Base-by-base conservation (phyloP, 2,329 filamentous ascomycete species). In the Ceratocystis alfenasii region DNA sequence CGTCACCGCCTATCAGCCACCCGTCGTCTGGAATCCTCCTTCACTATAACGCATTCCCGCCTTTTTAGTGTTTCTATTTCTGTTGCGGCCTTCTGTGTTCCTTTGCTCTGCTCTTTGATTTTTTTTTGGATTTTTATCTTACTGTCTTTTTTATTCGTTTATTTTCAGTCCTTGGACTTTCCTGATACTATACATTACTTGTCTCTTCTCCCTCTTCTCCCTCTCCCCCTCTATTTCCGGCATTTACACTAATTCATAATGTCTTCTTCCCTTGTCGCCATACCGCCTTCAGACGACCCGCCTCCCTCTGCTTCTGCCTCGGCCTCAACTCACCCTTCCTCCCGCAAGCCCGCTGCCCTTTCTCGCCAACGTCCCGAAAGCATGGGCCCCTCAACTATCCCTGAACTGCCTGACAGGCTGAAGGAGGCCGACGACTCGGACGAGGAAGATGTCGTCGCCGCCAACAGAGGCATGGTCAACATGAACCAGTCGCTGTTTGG, bases 401-500 rank as follows among this genome's bases (percentile, higher is more conserved):
- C 50, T 25, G 50, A 55, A 55, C 50, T 55, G 25, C 50, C 50
- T 8, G 50, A 55, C 20, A 22, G 5, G 50, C 50, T 55, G 12
- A 55, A 55, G 50, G 55, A 61, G 28, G 20, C 55, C 33, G 77
- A 81, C 67, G 76, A 76, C n/a, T 76, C 76, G 20, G 75, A 73
- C 41, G 80, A 81, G 59, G 78, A 83, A 70, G 78, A 81, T 46
- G 75, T 79, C 55, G 70, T 77, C 59, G 75, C 75, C 3, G 75
- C 78, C 1, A 73, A 71, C 7, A 77, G 79, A 66, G 76, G 76
- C 46, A 75, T 77, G 15, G 77, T 84, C 76, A 90, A 91, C 72
- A 90, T 95, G 86, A 94, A 96, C 75, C 92, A 96, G 79, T 95
- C 90, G 69, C 87, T 97, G 65, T 95, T 96, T 74, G 91, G 90